Evolutionary conservation across 345 rosid genomes (phyloP).

Genomic region (Cardamine resedifolia): DNA sequence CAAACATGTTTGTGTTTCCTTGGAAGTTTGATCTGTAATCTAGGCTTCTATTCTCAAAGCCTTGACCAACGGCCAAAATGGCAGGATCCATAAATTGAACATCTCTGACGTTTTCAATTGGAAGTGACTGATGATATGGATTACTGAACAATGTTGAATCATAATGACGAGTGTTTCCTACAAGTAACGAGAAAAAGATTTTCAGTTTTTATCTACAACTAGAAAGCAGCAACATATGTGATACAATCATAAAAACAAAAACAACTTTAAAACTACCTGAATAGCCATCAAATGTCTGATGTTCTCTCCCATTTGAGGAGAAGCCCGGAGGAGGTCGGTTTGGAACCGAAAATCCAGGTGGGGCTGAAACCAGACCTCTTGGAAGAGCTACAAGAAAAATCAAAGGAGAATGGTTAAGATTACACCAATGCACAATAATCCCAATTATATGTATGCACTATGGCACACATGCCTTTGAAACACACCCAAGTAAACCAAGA

Average conservation of each 20-base stretch:
- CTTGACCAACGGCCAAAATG: conserved; percentile 88
- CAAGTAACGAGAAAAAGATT: background rate
- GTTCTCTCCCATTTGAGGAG: conserved; percentile 63
- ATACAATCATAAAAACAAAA: background rate
- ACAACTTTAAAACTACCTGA: conserved; percentile 47
- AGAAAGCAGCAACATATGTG: conserved; percentile 1
- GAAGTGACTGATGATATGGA: conserved; percentile 49
- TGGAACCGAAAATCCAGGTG: conserved; percentile 86
- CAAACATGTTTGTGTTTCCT: conserved; percentile 50
- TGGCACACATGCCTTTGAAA: conserved; percentile 8
- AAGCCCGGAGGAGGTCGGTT: conserved; percentile 91
- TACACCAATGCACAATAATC: background rate
- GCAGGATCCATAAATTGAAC: conserved; percentile 92
- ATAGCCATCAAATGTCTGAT: conserved; percentile 47
- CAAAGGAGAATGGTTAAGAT: background rate
- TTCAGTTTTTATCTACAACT: background rate
- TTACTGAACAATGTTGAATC: conserved; percentile 55
- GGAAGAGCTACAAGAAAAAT: conserved; percentile 45
- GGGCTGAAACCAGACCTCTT: conserved; percentile 69
- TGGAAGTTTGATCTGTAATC: conserved; percentile 59
- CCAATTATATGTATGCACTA: background rate
- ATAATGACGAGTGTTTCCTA: conserved; percentile 54
- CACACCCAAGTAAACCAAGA: background rate
- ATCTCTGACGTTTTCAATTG: conserved; percentile 51
- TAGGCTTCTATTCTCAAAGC: conserved; percentile 51